Conservation (phyloP, 768 basidiomycete species). For the Amanita rimosa region DNA sequence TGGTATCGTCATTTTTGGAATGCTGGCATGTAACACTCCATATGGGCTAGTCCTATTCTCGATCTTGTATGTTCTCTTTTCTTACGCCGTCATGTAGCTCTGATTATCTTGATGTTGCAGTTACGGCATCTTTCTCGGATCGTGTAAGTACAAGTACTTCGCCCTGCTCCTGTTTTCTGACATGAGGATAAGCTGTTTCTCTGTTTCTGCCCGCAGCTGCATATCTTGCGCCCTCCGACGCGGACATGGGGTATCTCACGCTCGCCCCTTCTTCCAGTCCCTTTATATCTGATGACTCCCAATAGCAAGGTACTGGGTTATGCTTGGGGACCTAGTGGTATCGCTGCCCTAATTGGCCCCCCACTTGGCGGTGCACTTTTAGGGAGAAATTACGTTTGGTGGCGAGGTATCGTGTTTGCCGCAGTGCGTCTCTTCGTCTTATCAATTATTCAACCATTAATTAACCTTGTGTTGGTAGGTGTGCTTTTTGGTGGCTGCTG, state of each 20-base stretch:
- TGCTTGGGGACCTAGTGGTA: slow-evolving; percentile 3
- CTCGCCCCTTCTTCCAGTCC: background rate
- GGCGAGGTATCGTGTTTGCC: slow-evolving; percentile 6
- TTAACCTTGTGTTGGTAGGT: background rate
- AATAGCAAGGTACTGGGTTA: slow-evolving; percentile 3
- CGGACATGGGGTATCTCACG: slow-evolving; percentile 5
- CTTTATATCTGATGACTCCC: background rate
- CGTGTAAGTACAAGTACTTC: slow-evolving; percentile 1
- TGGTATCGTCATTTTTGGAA: background rate
- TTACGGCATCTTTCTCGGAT: slow-evolving; percentile 5
- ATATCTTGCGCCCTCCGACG: slow-evolving; percentile 3
- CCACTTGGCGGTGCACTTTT: slow-evolving; percentile 6
- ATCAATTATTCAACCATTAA: background rate
- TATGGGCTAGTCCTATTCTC: slow-evolving; percentile 4
- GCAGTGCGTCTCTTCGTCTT: slow-evolving; percentile 1
- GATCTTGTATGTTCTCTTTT: background rate
- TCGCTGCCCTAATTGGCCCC: slow-evolving; percentile 7
- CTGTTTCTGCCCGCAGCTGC: slow-evolving; percentile 2
- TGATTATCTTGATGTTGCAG: background rate
- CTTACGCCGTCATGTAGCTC: background rate
- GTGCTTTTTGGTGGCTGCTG: slow-evolving; percentile 1
- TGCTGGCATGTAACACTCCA: slow-evolving; percentile 3
- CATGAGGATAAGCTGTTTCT: slow-evolving; percentile 1
- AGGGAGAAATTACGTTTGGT: slow-evolving; percentile 7
- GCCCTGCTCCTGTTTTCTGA: background rate